Evolutionary conservation across 1,284 basidiomycete genomes (phyloP), one percentile per base, ranked within the genome.

Genomic region (Cutaneotrichosporon daszewskae): DNA sequence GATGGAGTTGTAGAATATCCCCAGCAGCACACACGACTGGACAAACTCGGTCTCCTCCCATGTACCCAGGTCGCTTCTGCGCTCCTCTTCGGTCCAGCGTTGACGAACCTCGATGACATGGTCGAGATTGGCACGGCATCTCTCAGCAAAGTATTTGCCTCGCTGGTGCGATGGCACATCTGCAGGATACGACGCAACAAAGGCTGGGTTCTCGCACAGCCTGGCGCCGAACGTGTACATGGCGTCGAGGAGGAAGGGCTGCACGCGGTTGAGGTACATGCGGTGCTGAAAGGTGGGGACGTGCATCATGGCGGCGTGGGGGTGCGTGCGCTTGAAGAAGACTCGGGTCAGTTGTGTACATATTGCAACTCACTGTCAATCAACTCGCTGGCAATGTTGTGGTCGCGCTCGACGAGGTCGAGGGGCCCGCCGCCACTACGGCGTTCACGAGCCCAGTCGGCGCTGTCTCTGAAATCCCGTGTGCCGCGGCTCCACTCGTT

Each of bases 41-140:
- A 62, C 60, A 29, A 72, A 63, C 49, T 74, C 73, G 20, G 72
- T 66, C 42, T 70, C 68, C 43, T 68, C 67, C 66, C 64, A 72
- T 1, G 64, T 60, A 1, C 62, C 65, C 17, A 49, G 38, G 39
- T 64, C 55, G 19, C 44, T 42, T 14, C 56, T 45, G 16, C 48
- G 44, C 35, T 61, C 57, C 12, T 63, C 63, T 32, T 63, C 57
- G 10, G 43, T 46, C 58, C 58, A 61, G 12, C 43, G 33, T 25
- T 49, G 48, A 18, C 63, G 59, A 11, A 53, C 43, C n/a, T 62
- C 56, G 29, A 68, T 34, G 24, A 62, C 47, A 9, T 51, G 50
- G 35, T 69, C 59, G 14, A 64, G 56, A 14, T 51, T 54, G 17
- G 52, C 47, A 33, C 62, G 55, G 17, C 65, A 66, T 19, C 66